Percentiles rank a stretch among this genome's conserved stretches.
phyloP scores from a whole-genome alignment of 768 basidiomycete species.

The Panaeolus cyanescens region DNA sequence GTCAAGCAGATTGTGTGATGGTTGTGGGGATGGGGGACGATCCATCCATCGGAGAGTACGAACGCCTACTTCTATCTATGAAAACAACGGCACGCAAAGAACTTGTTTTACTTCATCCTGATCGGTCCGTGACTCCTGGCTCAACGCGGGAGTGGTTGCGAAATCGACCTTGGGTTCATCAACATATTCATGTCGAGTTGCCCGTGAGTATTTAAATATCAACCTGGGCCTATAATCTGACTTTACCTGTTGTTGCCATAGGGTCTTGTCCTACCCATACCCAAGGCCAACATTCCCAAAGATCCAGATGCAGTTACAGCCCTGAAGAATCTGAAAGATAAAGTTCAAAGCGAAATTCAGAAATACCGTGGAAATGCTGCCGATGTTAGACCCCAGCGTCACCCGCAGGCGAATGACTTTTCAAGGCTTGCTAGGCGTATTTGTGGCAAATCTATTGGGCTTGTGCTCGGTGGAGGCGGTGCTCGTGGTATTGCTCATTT shows the following conservation, averaged over 20 bases:
- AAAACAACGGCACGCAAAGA: constrained; percentile 99
- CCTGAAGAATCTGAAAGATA: constrained; percentile 89
- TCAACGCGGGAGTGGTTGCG: constrained; percentile 97
- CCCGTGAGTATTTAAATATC: constrained; percentile 47
- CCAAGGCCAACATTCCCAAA: constrained; percentile 62
- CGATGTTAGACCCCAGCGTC: constrained; percentile 69
- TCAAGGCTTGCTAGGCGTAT: constrained; percentile 87
- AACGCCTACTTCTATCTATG: constrained; percentile 88
- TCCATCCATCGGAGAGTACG: constrained; percentile 89
- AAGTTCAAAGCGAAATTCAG: constrained; percentile 86
- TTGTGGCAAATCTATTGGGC: constrained; percentile 90
- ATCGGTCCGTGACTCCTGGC: constrained; percentile 85
- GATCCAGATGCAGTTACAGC: constrained; percentile 89
- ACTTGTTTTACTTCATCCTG: constrained; percentile 89
- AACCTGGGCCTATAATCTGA: not conserved
- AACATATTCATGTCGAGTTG: constrained; percentile 94
- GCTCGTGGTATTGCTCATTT: constrained; percentile 69
- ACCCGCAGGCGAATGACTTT: constrained; percentile 89
- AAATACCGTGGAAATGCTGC: constrained; percentile 75
- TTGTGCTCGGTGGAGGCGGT: constrained; percentile 97
- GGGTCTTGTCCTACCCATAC: constrained; percentile 70
- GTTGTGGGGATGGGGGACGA: constrained; percentile 94
- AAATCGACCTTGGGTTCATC: constrained; percentile 96
- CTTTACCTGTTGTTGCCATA: constrained; percentile 24
- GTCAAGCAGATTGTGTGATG: constrained; percentile 96